Evolutionary conservation across 1,284 basidiomycete genomes (phyloP).

Genomic region (Trametes hirsuta): DNA sequence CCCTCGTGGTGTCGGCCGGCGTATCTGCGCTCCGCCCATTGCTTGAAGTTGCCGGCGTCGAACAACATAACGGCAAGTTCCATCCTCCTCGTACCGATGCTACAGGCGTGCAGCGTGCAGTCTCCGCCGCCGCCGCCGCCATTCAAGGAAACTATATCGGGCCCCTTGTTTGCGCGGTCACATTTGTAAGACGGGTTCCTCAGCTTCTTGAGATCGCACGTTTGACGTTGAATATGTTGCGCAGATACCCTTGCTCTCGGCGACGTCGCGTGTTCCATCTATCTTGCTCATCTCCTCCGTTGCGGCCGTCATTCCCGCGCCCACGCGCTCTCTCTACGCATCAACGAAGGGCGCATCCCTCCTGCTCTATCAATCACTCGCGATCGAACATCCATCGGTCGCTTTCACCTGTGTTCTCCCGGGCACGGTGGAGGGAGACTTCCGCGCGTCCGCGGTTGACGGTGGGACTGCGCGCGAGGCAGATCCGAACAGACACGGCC

Average conservation of each 20-base stretch:
- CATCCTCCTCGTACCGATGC: constrained; percentile 42
- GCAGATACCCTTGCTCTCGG: constrained; percentile 79
- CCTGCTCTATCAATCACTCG: constrained; percentile 76
- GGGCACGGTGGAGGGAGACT: constrained; percentile 73
- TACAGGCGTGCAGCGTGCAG: constrained; percentile 54
- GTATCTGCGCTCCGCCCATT: constrained; percentile 84
- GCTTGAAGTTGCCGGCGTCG: constrained; percentile 71
- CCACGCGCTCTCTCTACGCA: constrained; percentile 84
- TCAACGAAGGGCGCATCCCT: constrained; percentile 85
- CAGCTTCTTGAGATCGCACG: background rate
- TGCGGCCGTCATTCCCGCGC: constrained; percentile 82
- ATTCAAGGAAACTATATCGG: constrained; percentile 67
- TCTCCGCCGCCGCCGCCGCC: constrained; percentile 57
- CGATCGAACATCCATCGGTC: constrained; percentile 77
- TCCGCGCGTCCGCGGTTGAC: constrained; percentile 80
- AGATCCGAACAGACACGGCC: constrained; percentile 57
- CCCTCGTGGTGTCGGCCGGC: constrained; percentile 83
- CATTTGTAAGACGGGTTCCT: constrained; percentile 55
- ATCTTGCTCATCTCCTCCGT: constrained; percentile 83
- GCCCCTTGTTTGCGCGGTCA: constrained; percentile 62
- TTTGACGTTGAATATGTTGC: background rate
- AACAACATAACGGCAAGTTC: constrained; percentile 41
- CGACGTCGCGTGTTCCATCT: constrained; percentile 71
- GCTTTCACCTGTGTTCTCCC: constrained; percentile 62
- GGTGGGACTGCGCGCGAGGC: constrained; percentile 52